A percentile compares a stretch with the other conserved stretches of the same genome.
Evolutionary conservation across 768 basidiomycete genomes (phyloP).

Genomic region (Naganishia vishniacii): DNA sequence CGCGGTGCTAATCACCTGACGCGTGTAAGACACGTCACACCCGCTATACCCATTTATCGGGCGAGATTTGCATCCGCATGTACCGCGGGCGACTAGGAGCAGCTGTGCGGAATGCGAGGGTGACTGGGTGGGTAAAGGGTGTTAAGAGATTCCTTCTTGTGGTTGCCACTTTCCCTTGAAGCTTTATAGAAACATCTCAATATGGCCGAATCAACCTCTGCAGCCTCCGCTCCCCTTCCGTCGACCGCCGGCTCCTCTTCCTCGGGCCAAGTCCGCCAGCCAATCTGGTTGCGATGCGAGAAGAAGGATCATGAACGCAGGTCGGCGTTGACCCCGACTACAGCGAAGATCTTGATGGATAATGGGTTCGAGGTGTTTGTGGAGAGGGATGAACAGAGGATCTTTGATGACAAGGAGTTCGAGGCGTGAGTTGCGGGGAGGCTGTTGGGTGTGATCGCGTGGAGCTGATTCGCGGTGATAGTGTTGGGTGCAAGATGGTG

Average conservation of each 20-base stretch:
- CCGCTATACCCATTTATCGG: too few relatives aligned
- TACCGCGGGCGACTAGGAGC: too few relatives aligned
- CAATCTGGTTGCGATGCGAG: constrained; percentile 93
- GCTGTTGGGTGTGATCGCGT: not conserved
- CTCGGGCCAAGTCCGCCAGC: constrained; percentile 44
- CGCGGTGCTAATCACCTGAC: too few relatives aligned
- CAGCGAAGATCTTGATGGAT: constrained; percentile 78
- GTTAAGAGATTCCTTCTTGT: too few relatives aligned
- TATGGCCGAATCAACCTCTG: constrained; percentile 27
- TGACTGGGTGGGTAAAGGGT: too few relatives aligned
- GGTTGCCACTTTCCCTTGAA: not conserved
- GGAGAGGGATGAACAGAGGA: constrained; percentile 87
- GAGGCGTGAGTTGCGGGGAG: constrained; percentile 69
- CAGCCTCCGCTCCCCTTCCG: constrained; percentile 28
- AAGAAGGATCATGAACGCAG: constrained; percentile 91
- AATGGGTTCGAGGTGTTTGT: constrained; percentile 84
- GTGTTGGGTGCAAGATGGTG: constrained; percentile 83
- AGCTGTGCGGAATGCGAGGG: too few relatives aligned
- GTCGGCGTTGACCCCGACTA: constrained; percentile 85
- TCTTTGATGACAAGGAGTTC: constrained; percentile 89
- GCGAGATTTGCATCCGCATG: too few relatives aligned
- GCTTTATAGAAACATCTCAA: not conserved
- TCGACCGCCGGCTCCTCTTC: constrained; percentile 43
- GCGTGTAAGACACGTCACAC: too few relatives aligned
- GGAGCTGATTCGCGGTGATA: constrained; percentile 44